These are phyloP conservation scores for Ceratobasidium sp. DNA, from an alignment of 1,284 basidiomycete species.

Conservation along the genomic window DNA sequence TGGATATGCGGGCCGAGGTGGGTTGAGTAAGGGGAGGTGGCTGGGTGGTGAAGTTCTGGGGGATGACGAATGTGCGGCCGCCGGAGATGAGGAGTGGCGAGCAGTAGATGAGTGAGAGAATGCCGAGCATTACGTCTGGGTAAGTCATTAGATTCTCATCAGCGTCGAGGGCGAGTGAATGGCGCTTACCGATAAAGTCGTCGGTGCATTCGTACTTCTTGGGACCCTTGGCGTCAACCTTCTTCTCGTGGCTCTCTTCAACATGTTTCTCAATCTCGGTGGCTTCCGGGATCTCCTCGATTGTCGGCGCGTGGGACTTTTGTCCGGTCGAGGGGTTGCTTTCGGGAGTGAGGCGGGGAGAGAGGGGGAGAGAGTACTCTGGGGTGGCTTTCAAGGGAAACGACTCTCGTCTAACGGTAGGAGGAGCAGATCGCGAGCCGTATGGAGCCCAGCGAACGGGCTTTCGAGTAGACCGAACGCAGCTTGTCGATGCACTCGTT, in stretches of 20 bases:
- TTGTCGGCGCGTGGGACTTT: constrained; percentile 13
- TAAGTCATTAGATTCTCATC: not conserved
- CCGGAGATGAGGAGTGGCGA: constrained; percentile 38
- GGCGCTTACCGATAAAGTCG: constrained; percentile 38
- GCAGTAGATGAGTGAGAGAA: constrained; percentile 41
- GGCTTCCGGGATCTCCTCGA: constrained; percentile 27
- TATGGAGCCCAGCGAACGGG: constrained; percentile 31
- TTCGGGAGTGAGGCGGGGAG: constrained; percentile 28
- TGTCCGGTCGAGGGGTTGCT: constrained; percentile 18
- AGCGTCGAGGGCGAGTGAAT: not conserved
- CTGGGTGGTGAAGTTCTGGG: constrained; percentile 30
- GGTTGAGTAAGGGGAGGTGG: constrained; percentile 4
- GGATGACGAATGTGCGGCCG: constrained; percentile 39
- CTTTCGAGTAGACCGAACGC: constrained; percentile 32
- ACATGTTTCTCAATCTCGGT: constrained; percentile 7
- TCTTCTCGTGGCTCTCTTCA: constrained; percentile 29
- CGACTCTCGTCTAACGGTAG: constrained; percentile 23
- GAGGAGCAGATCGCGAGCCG: constrained; percentile 37
- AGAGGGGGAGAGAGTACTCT: constrained; percentile 30
- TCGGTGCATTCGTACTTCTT: constrained; percentile 43
- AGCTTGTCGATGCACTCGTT: not conserved
- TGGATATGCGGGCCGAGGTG: not conserved
- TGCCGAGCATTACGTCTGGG: constrained; percentile 36
- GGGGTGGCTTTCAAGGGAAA: constrained; percentile 4
- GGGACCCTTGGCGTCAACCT: not conserved